These are phyloP conservation scores for Hemileia vastatrix DNA, from an alignment of 1,284 basidiomycete species.

Conservation along the genomic window DNA sequence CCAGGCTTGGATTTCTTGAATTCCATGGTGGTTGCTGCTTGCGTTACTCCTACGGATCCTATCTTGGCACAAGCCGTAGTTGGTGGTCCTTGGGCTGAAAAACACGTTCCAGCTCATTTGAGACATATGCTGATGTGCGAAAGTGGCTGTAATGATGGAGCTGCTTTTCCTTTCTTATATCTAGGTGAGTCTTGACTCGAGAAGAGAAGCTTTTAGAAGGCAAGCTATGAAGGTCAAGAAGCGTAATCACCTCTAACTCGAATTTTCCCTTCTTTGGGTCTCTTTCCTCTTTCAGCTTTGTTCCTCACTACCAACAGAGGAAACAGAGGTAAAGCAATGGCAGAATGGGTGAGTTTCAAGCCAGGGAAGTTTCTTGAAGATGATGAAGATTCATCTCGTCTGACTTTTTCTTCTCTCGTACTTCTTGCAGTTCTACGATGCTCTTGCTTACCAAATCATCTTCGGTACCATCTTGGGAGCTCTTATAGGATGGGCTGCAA, in stretches of 20 bases:
- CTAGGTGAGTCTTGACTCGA: conserved; percentile 11
- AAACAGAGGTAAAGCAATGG: conserved; percentile 35
- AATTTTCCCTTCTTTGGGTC: conserved; percentile 17
- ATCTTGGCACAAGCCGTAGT: conserved; percentile 44
- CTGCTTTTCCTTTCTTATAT: conserved; percentile 43
- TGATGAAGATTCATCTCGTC: no score
- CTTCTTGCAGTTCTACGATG: conserved; percentile 34
- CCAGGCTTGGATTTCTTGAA: conserved; percentile 42
- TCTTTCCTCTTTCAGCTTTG: no score
- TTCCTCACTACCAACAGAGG: conserved; percentile 39
- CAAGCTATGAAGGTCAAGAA: no score
- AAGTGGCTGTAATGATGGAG: conserved; percentile 44
- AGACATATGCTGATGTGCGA: conserved; percentile 44
- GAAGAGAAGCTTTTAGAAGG: no score
- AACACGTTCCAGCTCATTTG: conserved; percentile 42
- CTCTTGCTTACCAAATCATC: conserved; percentile 40
- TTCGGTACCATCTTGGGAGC: conserved; percentile 40
- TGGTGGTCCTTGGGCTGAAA: conserved; percentile 44
- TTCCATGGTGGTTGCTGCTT: conserved; percentile 37
- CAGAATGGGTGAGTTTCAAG: conserved; percentile 28
- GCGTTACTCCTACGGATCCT: conserved; percentile 43
- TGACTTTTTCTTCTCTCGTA: neutral
- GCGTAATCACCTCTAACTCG: no score
- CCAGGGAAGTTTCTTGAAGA: neutral
- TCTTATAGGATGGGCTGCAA: conserved; percentile 38